Conservation (phyloP, 106 monocot species). For the Phalaenopsis aphrodite region DNA sequence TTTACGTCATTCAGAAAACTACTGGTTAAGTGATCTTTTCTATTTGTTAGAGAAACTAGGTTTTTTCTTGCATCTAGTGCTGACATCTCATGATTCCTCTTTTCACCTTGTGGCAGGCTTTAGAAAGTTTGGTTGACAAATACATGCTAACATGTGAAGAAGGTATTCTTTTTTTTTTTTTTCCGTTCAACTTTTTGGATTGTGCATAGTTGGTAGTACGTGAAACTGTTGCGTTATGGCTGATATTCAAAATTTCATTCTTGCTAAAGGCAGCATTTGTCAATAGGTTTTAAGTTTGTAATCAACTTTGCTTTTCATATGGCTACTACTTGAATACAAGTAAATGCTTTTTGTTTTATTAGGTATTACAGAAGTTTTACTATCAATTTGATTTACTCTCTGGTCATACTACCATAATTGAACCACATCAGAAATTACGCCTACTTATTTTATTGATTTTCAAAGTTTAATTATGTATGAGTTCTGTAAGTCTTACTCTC, state of each 20-base stretch:
- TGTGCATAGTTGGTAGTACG: not conserved
- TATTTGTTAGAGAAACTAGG: not conserved
- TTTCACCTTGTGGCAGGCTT: conserved; percentile 59
- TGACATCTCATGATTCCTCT: conserved; percentile 1
- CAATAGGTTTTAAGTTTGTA: not conserved
- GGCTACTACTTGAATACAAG: not conserved
- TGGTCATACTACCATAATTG: not conserved
- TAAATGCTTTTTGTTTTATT: not conserved
- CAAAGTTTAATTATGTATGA: not conserved
- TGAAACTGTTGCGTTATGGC: not conserved
- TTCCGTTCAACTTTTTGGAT: not conserved
- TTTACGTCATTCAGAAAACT: not conserved
- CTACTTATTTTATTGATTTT: not conserved
- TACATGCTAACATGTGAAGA: conserved; percentile 97
- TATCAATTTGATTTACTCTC: not conserved
- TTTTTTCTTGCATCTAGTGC: not conserved
- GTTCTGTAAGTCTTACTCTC: not conserved
- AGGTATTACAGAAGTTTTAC: not conserved
- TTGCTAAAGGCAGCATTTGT: not conserved
- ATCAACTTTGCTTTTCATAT: not conserved
- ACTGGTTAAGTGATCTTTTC: not conserved
- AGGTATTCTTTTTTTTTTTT: conserved; percentile 33
- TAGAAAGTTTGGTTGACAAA: conserved; percentile 89
- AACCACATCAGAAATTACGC: not conserved
- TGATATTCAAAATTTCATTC: not conserved